Evolutionary conservation across 768 basidiomycete species (phyloP).

Genomic region (Chiua virens): DNA sequence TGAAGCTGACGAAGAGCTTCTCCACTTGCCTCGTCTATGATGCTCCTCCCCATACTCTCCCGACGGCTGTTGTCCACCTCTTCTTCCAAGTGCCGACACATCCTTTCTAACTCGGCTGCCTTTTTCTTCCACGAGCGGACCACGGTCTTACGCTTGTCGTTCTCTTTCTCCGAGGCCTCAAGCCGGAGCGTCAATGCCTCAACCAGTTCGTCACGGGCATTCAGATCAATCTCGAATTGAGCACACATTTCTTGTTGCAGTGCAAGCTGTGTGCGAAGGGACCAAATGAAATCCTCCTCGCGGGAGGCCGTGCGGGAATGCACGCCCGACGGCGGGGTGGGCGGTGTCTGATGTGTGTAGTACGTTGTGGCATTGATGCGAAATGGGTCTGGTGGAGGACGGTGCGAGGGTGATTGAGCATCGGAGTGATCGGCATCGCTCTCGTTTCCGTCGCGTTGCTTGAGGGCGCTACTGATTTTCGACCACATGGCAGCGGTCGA

Average conservation of each 20-base stretch:
- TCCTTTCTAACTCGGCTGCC: slow-evolving; percentile 68
- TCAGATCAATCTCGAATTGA: slow-evolving; percentile 76
- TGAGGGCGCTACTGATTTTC: slow-evolving; percentile 58
- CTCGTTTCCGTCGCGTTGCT: slow-evolving; percentile 34
- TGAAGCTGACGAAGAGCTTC: slow-evolving; percentile 81
- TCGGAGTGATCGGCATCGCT: slow-evolving; percentile 20
- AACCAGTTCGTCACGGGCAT: slow-evolving; percentile 72
- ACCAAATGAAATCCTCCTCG: slow-evolving; percentile 70
- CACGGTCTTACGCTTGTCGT: slow-evolving; percentile 53
- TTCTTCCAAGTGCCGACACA: slow-evolving; percentile 71
- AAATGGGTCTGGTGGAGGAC: slow-evolving; percentile 68
- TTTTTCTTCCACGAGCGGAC: slow-evolving; percentile 74
- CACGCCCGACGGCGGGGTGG: slow-evolving; percentile 53
- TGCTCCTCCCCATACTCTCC: slow-evolving; percentile 75
- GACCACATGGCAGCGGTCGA: slow-evolving; percentile 51
- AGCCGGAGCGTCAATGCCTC: slow-evolving; percentile 57
- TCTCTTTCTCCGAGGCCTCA: slow-evolving; percentile 58
- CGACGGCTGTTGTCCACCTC: slow-evolving; percentile 84
- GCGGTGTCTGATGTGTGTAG: slow-evolving; percentile 72
- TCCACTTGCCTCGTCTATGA: slow-evolving; percentile 83
- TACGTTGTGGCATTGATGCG: slow-evolving; percentile 71
- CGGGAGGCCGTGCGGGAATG: slow-evolving; percentile 65
- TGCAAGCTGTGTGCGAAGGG: slow-evolving; percentile 71
- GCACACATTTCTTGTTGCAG: slow-evolving; percentile 72
- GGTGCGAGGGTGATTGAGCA: slow-evolving; percentile 28